Base-by-base conservation (phyloP, 2,329 filamentous ascomycete genomes). In the Fusarium sp. region DNA sequence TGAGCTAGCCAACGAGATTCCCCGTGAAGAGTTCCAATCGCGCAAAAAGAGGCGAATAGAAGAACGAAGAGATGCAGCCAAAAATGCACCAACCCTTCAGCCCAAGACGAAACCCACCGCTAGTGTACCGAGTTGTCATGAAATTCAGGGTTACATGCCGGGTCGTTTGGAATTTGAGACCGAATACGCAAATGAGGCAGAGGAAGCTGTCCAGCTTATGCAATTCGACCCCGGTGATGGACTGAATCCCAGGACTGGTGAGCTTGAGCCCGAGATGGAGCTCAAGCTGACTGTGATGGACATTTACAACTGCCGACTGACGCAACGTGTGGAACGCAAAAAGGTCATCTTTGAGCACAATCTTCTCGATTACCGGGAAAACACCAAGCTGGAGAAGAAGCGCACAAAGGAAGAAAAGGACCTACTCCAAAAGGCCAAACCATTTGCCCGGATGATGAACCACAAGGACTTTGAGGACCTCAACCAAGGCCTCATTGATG, bases 61-160 rank as follows among this genome's bases (percentile, higher is more conserved):
- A 82, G 92, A 97, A 76, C 91, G 95, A 73, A 95, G 97, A 79
- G 94, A 98, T 73, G 92, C 91, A 1, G 93, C 94, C 48, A 97
- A 97, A 83, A 93, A 93, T 71, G 94, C 94, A 10, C 92, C 94
- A 1, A 92, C 95, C 1, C 89, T 95, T 41, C 94, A 94, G 27
- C 95, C 96, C 2, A 98, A 98, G 84, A 95, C 96, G 77, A 98
- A 98, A 81, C 97, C 97, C 0, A 98, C 96, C 0, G 95, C 95
- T 10, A 97, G 94, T 85, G 95, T 98, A 4, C 97, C 97, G 1
- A 93, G 95, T 37, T 99, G 97, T 82, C 97, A 99, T 85, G 97
- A 99, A 83, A 97, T 99, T 41, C 95, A 98, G 83, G 97, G 97
- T 4, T 99, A 97, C 82, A 99, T 99, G 97, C 97, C 97, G 4